Percentiles rank a stretch among this genome's conserved stretches.
Conservation (phyloP, 352 stramenopile species). For the Phytophthora pini region DNA sequence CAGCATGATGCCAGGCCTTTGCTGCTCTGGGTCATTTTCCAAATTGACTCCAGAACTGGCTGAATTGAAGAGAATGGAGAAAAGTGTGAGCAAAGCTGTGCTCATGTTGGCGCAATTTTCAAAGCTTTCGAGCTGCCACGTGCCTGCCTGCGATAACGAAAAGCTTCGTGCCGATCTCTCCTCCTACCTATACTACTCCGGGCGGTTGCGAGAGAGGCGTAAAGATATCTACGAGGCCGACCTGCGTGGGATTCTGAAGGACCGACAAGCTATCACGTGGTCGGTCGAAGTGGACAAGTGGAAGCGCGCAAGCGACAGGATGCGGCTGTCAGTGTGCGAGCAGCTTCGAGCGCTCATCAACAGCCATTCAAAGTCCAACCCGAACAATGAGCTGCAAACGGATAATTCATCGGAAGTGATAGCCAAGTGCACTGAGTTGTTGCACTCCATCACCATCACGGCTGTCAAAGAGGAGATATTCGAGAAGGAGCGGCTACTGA, state of each 20-base stretch:
- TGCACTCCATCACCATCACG: slow-evolving; percentile 18
- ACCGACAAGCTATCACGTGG: slow-evolving; percentile 9
- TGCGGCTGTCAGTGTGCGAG: slow-evolving; percentile 20
- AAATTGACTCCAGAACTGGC: not conserved
- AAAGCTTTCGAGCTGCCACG: not conserved
- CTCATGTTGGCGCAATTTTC: not conserved
- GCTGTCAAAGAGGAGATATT: slow-evolving; percentile 29
- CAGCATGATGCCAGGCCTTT: slow-evolving; percentile 17
- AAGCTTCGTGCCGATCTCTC: slow-evolving; percentile 18
- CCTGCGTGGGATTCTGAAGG: slow-evolving; percentile 10
- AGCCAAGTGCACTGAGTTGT: slow-evolving; percentile 13
- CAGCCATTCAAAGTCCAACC: not conserved
- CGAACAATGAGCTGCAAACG: not conserved
- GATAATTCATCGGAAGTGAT: slow-evolving; percentile 8
- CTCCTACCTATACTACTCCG: slow-evolving; percentile 14
- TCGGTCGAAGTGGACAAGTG: slow-evolving; percentile 14
- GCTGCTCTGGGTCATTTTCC: slow-evolving; percentile 13
- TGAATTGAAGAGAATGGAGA: slow-evolving; percentile 5
- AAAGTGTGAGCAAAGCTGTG: not conserved
- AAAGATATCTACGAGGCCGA: slow-evolving; percentile 22
- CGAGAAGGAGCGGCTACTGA: slow-evolving; percentile 13
- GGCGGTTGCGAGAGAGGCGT: slow-evolving; percentile 10
- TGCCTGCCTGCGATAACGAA: slow-evolving; percentile 4
- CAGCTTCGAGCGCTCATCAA: slow-evolving; percentile 22
- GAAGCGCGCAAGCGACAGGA: slow-evolving; percentile 19